Evolutionary conservation across 768 basidiomycete genomes (phyloP).

Genomic region (Mycena filopes): DNA sequence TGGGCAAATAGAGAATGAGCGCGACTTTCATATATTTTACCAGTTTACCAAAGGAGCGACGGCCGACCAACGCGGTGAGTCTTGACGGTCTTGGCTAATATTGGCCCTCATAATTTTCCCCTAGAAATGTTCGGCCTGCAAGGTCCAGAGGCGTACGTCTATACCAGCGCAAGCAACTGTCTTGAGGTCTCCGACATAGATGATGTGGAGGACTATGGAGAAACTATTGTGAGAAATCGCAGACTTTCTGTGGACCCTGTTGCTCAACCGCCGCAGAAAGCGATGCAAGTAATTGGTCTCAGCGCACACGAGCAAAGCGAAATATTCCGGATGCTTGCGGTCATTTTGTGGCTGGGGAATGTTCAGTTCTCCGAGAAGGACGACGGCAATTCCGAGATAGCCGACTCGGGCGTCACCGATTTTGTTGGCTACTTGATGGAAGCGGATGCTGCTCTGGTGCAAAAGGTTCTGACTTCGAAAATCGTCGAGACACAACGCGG

Average conservation of each 20-base stretch:
- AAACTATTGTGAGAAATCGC: constrained; percentile 77
- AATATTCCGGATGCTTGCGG: constrained; percentile 93
- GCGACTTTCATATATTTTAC: constrained; percentile 99
- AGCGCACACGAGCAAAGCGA: constrained; percentile 85
- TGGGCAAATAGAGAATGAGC: constrained; percentile 94
- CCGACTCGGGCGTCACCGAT: constrained; percentile 90
- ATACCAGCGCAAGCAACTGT: constrained; percentile 93
- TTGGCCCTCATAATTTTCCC: constrained; percentile 29
- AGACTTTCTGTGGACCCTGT: not conserved
- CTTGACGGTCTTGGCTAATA: not conserved
- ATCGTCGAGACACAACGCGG: constrained; percentile 94
- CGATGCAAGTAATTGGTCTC: constrained; percentile 95
- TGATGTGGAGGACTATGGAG: constrained; percentile 86
- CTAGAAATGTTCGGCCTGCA: constrained; percentile 94
- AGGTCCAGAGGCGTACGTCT: constrained; percentile 95
- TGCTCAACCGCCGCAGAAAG: constrained; percentile 64
- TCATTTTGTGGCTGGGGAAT: constrained; percentile 96
- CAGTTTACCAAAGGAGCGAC: constrained; percentile 98
- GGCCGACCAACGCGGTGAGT: constrained; percentile 85
- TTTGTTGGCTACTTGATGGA: constrained; percentile 97
- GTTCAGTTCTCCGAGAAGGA: constrained; percentile 90
- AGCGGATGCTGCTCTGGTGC: constrained; percentile 78
- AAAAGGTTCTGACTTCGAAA: constrained; percentile 87
- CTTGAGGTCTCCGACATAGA: constrained; percentile 91
- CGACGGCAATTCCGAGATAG: constrained; percentile 85